A percentile compares a stretch with the other conserved stretches of the same genome.
phyloP scores from a whole-genome alignment of 1,284 basidiomycete species.

The Ganoderma resinaceum region DNA sequence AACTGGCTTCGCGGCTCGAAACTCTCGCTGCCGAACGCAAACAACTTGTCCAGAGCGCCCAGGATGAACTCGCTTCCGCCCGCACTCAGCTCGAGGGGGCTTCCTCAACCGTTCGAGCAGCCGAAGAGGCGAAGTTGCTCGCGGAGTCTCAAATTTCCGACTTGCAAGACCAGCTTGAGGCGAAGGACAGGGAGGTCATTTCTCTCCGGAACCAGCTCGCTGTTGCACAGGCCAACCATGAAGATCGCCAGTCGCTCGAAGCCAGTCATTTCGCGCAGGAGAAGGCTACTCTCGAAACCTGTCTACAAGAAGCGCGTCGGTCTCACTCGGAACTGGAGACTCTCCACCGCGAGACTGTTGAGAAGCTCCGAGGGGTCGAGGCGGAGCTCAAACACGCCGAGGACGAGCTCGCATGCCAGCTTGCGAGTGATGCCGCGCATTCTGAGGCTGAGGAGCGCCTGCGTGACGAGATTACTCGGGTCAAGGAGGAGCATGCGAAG shows the following conservation, averaged over 20 bases:
- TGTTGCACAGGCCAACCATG: slow-evolving; percentile 27
- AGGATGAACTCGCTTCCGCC: slow-evolving; percentile 39
- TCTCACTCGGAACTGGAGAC: slow-evolving; percentile 32
- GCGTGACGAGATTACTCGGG: slow-evolving; percentile 40
- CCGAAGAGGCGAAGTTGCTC: slow-evolving; percentile 23
- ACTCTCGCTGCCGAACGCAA: slow-evolving; percentile 22
- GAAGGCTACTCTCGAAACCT: slow-evolving; percentile 38
- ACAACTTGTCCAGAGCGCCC: slow-evolving; percentile 15
- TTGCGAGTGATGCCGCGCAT: slow-evolving; percentile 27
- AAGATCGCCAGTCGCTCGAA: slow-evolving; percentile 26
- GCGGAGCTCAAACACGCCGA: slow-evolving; percentile 35
- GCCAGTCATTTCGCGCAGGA: slow-evolving; percentile 28
- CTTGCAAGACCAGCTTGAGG: slow-evolving; percentile 34
- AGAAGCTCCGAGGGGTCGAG: slow-evolving; percentile 33
- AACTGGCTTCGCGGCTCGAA: slow-evolving; percentile 20
- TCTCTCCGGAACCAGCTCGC: slow-evolving; percentile 36
- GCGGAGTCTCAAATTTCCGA: slow-evolving; percentile 30
- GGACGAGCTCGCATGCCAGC: slow-evolving; percentile 33
- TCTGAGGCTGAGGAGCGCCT: slow-evolving; percentile 31
- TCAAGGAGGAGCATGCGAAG: slow-evolving; percentile 47
- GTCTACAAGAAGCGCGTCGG: slow-evolving; percentile 34
- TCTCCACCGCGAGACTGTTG: slow-evolving; percentile 30
- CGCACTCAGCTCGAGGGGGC: slow-evolving; percentile 31
- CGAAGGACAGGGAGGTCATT: slow-evolving; percentile 39
- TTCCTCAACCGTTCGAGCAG: slow-evolving; percentile 9